These are phyloP conservation scores for Lithocarpus polystachyus DNA, from an alignment of 306 rosid genomes.

Conservation along the genomic window DNA sequence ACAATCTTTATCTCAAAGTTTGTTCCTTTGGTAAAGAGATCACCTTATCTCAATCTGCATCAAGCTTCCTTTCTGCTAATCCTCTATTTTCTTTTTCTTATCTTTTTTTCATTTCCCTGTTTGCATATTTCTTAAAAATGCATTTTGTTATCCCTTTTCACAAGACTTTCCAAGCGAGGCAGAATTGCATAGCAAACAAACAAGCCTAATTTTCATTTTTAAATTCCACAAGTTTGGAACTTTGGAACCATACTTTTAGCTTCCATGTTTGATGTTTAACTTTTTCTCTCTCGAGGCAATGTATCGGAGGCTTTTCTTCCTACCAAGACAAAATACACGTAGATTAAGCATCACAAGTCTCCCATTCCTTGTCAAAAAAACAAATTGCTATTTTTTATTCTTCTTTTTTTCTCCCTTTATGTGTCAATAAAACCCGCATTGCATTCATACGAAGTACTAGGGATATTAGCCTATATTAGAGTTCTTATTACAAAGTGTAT, in stretches of 20 bases:
- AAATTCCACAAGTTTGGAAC: neutral
- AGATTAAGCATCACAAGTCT: conserved; percentile 15
- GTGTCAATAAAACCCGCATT: neutral
- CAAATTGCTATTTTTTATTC: neutral
- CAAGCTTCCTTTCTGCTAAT: neutral
- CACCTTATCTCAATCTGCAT: neutral
- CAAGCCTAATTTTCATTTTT: neutral
- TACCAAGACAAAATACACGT: conserved; percentile 21
- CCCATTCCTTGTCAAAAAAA: conserved; percentile 1
- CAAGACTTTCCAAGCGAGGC: neutral
- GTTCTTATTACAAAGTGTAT: no score
- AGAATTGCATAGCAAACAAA: neutral
- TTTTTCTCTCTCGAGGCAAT: neutral
- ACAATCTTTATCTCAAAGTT: neutral
- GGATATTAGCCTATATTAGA: neutral
- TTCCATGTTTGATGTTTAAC: neutral
- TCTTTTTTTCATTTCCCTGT: neutral
- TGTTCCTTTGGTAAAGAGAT: neutral
- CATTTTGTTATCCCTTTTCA: neutral
- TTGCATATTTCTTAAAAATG: neutral
- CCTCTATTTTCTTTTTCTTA: neutral
- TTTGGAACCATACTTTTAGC: neutral
- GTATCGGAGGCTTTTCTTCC: conserved; percentile 14
- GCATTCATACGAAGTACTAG: neutral
- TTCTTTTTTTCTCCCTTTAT: neutral